Evolutionary conservation across 1,284 basidiomycete genomes (phyloP), one percentile per base, ranked within the genome.

Genomic region (Pascua sp.): DNA sequence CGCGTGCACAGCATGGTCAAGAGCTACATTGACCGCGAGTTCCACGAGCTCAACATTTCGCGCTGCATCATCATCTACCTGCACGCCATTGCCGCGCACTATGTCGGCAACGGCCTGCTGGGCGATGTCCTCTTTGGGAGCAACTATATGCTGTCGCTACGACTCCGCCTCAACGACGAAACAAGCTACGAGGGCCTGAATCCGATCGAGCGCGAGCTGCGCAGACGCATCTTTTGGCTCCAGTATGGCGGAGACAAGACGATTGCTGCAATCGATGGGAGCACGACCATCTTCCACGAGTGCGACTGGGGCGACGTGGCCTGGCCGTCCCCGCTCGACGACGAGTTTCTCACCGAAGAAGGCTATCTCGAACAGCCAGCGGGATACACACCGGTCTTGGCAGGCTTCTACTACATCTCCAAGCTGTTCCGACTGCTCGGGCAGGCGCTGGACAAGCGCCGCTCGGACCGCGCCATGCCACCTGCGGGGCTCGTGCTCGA

Each of bases 201-300:
- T 70, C 88, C 89, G 42, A 86, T 93, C 64, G 90, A 92, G 79
- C 86, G 85, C 60, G 89, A 92, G 77, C 83, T 91, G 36, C 80
- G 90, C 37, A 83, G 90, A 59, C 81, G 90, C 59, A 84, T 85
- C 32, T 92, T 91, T 78, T 92, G 89, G 89, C 78, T 93, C 38
- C 81, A 90, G 51, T 91, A 90, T 67, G 88, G 87, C 73, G 89
- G 88, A 65, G 89, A 91, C 76, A 90, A 90, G 76, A 90, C 89
- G n/a, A 88, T 87, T 84, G 87, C 87, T 47, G 87, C 91, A 24
- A 80, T 91, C 42, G 61, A 69, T 9, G 88, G 87, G 11, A 81
- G 87, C 52, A 88, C 89, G 37, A 87, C 91, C 59, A 87, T 85
- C 70, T 81, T 90, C 67, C 84, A 89, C 55, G 89, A 91, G 69